phyloP scores from a whole-genome alignment of 1,284 basidiomycete genomes.

The Filobasidium uniguttulatum region DNA sequence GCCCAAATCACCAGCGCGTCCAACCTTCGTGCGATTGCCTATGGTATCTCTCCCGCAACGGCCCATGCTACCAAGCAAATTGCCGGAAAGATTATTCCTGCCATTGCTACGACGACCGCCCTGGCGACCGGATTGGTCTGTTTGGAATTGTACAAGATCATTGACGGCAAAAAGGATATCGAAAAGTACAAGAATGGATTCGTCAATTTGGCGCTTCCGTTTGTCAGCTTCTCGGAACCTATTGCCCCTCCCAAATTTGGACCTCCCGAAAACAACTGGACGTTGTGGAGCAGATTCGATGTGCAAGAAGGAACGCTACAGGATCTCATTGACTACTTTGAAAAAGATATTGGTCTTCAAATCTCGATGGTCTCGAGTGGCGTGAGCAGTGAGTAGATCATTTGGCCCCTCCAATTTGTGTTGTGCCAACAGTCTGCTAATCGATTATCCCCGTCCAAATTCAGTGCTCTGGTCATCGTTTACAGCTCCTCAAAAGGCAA shows the following conservation, averaged over 20 bases:
- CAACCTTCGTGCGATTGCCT: slow-evolving; percentile 93
- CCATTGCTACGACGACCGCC: slow-evolving; percentile 95
- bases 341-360: slow-evolving; percentile 69
- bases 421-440: too few relatives aligned
- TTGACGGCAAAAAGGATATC: slow-evolving; percentile 83
- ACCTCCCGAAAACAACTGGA: slow-evolving; percentile 62
- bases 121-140: slow-evolving; percentile 91
- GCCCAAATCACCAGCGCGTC: slow-evolving; percentile 98
- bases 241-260: slow-evolving; percentile 86
- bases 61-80: slow-evolving; percentile 95
- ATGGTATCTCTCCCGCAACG: slow-evolving; percentile 77
- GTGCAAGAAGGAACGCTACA: slow-evolving; percentile 78
- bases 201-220: slow-evolving; percentile 91
- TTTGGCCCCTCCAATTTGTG: neutral
- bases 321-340: slow-evolving; percentile 76
- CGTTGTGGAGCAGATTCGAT: slow-evolving; percentile 95
- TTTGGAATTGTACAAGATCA: slow-evolving; percentile 96
- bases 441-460: too few relatives aligned
- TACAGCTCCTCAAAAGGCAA: slow-evolving; percentile 78
- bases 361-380: slow-evolving; percentile 94
- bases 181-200: slow-evolving; percentile 99
- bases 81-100: slow-evolving; percentile 98
- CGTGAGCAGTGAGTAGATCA: slow-evolving; percentile 37
- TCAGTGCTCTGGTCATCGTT: slow-evolving; percentile 97
- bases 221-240: slow-evolving; percentile 98